Conservation (phyloP, 148 eudicot species). For the Arctostaphylos glauca region DNA sequence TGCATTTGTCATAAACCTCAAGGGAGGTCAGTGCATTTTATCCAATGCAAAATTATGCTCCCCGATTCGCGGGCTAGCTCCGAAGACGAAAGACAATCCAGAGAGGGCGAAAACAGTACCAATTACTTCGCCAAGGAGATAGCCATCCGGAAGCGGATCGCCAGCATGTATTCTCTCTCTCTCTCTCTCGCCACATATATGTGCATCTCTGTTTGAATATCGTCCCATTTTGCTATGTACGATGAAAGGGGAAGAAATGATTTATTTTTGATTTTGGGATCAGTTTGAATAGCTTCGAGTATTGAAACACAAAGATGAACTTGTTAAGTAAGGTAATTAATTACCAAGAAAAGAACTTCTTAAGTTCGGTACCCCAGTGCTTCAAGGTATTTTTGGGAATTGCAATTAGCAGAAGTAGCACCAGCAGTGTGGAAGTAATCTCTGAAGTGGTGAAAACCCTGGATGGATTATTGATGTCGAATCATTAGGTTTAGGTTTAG, state of each 20-base stretch:
- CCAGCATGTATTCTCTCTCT: slow-evolving; percentile 4
- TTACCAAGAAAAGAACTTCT: neutral
- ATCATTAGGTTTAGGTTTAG: neutral
- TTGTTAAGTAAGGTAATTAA: neutral
- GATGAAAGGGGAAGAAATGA: no score
- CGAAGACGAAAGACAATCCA: neutral
- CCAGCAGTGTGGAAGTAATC: no score
- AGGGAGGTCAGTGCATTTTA: no score
- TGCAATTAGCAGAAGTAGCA: neutral
- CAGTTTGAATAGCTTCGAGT: neutral
- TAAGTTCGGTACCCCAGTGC: neutral
- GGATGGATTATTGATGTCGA: neutral
- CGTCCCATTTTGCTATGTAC: no score
- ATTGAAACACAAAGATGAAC: neutral
- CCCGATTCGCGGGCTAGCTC: neutral
- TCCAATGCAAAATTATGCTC: neutral
- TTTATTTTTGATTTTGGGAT: no score
- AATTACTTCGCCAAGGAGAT: slow-evolving; percentile 1
- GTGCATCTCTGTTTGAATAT: neutral
- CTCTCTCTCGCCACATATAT: neutral
- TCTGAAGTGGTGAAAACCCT: no score
- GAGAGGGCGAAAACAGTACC: neutral
- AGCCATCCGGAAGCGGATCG: neutral
- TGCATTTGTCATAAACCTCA: no score
- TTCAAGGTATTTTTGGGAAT: neutral